phyloP scores from a whole-genome alignment of 495 filamentous ascomycete species.

The Tuber microsphaerosporum region DNA sequence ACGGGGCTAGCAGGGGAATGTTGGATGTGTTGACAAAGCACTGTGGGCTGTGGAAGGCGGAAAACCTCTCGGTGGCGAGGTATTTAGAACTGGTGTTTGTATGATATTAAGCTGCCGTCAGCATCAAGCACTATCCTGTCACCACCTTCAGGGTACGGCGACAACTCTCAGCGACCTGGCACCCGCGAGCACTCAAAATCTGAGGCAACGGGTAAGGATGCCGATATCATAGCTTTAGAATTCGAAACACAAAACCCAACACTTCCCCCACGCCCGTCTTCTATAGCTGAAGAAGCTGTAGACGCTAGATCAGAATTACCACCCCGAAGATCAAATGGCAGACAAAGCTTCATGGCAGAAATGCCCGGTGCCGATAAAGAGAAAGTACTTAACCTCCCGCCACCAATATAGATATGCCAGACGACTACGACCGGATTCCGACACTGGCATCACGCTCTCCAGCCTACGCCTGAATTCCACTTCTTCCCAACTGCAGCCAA shows the following conservation, averaged over 20 bases:
- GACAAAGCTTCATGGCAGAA: conserved; percentile 25
- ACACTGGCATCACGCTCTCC: conserved; percentile 42
- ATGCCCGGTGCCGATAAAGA: background rate
- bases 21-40: conserved; percentile 77
- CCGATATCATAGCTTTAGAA: background rate
- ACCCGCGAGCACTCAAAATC: conserved; percentile 7
- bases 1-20: conserved; percentile 82
- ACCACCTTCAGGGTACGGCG: background rate
- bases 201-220: background rate
- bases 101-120: background rate
- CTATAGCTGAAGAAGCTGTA: conserved; percentile 13
- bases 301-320: conserved; percentile 24
- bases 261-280: conserved; percentile 18
- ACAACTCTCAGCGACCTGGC: background rate
- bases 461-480: conserved; percentile 7
- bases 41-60: conserved; percentile 82
- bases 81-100: conserved; percentile 48
- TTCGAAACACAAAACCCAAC: background rate
- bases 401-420: conserved; percentile 54
- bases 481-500: conserved; percentile 1
- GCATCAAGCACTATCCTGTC: background rate
- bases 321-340: conserved; percentile 24
- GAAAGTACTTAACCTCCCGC: conserved; percentile 50
- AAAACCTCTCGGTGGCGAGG: conserved; percentile 78
- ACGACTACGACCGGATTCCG: conserved; percentile 54